Conservation (phyloP, 2,329 filamentous ascomycete genomes). For the Fusarium chuoi region DNA sequence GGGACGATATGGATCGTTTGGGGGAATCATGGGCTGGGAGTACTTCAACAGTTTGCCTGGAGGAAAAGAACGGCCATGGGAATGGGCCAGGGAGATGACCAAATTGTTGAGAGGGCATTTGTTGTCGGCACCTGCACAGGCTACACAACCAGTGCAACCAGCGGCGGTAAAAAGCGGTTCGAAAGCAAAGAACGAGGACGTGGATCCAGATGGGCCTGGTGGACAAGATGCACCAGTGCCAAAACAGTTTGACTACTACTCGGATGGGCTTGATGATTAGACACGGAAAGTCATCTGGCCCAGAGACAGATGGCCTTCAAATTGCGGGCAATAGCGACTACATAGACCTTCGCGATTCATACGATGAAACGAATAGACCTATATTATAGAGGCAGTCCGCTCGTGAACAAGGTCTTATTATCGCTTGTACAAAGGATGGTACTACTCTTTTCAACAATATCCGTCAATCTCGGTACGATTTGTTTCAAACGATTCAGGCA, state of each 20-base stretch:
- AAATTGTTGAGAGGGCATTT: slow-evolving; percentile 49
- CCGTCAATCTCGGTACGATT: neutral
- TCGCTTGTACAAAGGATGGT: neutral
- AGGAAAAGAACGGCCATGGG: slow-evolving; percentile 71
- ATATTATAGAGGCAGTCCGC: neutral
- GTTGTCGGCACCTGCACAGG: neutral
- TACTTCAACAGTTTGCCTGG: slow-evolving; percentile 86
- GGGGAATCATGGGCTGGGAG: slow-evolving; percentile 95
- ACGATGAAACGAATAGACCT: neutral
- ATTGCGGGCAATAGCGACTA: neutral
- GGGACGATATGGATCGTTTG: slow-evolving; percentile 73
- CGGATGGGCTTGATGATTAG: slow-evolving; percentile 43
- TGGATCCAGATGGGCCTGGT: slow-evolving; percentile 42
- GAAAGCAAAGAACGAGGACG: slow-evolving; percentile 6
- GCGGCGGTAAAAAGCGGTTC: neutral
- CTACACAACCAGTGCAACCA: neutral
- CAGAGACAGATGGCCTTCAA: neutral
- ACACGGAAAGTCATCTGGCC: neutral
- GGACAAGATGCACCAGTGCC: slow-evolving; percentile 46
- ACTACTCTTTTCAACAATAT: neutral
- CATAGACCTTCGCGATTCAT: neutral
- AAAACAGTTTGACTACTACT: slow-evolving; percentile 49
- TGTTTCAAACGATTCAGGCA: neutral
- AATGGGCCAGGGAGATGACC: slow-evolving; percentile 80
- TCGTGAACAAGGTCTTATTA: neutral